Conservation (phyloP, 495 filamentous ascomycete species). For the Extremus antarcticus region DNA sequence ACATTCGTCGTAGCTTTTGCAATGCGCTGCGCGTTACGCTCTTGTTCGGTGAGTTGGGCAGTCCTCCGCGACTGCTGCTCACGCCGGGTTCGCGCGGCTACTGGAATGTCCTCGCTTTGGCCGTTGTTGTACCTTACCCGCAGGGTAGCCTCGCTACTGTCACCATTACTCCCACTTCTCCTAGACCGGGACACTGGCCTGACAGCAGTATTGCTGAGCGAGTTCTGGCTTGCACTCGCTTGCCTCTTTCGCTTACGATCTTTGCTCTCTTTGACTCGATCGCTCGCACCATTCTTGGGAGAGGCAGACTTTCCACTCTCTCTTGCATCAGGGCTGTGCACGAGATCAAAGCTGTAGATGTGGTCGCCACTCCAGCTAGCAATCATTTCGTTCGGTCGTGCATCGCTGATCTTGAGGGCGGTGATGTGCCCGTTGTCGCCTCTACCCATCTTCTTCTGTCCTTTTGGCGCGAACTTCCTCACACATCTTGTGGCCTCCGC, state of each 20-base stretch:
- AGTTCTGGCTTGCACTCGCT: constrained; percentile 1
- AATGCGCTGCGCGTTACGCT: constrained; percentile 43
- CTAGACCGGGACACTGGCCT: constrained; percentile 35
- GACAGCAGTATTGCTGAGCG: constrained; percentile 22
- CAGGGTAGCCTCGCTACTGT: constrained; percentile 34
- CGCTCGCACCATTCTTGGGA: constrained; percentile 22
- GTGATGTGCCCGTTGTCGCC: constrained; percentile 59
- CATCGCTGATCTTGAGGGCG: constrained; percentile 69
- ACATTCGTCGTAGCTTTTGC: constrained; percentile 47
- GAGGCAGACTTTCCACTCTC: constrained; percentile 20
- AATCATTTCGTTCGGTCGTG: constrained; percentile 61
- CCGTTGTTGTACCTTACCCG: constrained; percentile 53
- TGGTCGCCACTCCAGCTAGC: constrained; percentile 68
- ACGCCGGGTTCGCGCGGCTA: constrained; percentile 22
- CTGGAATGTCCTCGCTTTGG: constrained; percentile 45
- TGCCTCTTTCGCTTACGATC: constrained; percentile 50
- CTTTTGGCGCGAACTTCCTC: constrained; percentile 55
- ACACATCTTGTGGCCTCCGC: constrained; percentile 58
- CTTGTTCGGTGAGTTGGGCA: constrained; percentile 39
- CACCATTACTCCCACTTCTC: constrained; percentile 28
- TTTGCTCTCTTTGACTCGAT: constrained; percentile 30
- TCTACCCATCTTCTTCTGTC: constrained; percentile 41
- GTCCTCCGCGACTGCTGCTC: constrained; percentile 29
- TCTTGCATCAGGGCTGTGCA: constrained; percentile 49
- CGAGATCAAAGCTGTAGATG: constrained; percentile 64